Evolutionary conservation across 768 basidiomycete genomes (phyloP), one percentile per base, ranked within the genome.

Genomic region (Suillus lakei): DNA sequence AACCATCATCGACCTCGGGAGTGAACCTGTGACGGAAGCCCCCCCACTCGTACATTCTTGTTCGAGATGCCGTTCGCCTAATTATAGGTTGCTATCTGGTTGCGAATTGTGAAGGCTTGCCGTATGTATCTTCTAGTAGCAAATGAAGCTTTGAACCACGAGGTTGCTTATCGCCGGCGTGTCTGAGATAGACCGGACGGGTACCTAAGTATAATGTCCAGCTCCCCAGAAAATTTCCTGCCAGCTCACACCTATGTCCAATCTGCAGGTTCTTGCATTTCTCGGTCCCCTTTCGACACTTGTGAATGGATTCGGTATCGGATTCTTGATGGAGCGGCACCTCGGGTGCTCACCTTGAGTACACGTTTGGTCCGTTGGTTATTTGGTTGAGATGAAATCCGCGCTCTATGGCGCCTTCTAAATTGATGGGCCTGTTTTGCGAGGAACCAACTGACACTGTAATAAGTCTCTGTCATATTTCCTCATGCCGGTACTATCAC

Each of bases 131-230:
- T 15, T n/a, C 55, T 38, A 16, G 23, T 26, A 26, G 15, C 8
- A 58, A 55, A 23, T 50, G 13, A 4, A 50, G 4, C 13, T 50
- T 32, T 23, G 54, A 36, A 16, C 23, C 23, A 34, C 55, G n/a
- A 38, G 23, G 23, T 15, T 28, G 38, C 56, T 58, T 58, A 58
- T 58, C 56, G 38, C 56, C 36, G 56, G 38, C n/a, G n/a, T 39
- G 38, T 39, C 26, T 38, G 26, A 15, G 26, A 26, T 38, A 58
- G 15, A 38, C 23, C 23, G 10, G 56, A 12, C 26, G 36, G 38
- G 38, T 26, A 39, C 23, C 36, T 54, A 34, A 34, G 21, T 58
- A 26, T 28, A 4, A 58, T 58, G 16, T 39, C 28, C 16, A 18
- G 26, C 30, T 54, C 30, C 13, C 30, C 53, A 1, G 5, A n/a